Base-by-base conservation (phyloP, 2,329 filamentous ascomycete genomes). In the Calonectria hawksworthii region DNA sequence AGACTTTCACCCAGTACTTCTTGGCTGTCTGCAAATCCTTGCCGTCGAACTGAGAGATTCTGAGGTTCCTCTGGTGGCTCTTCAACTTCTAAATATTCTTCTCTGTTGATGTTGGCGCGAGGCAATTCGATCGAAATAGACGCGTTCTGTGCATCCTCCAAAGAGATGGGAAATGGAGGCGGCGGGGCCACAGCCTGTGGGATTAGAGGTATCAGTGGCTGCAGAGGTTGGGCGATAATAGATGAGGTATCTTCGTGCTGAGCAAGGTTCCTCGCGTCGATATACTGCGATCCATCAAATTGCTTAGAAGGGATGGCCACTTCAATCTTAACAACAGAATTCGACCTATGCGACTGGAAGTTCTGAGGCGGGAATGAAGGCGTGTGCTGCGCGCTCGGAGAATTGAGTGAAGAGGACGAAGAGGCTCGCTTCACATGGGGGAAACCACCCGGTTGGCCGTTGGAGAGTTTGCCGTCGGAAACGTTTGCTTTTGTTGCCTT, bases 1-100 rank as follows among this genome's bases (percentile, higher is more conserved):
- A 95, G 87, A 52, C 91, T 92, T 56, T 93, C 85, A 21, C 91
- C 88, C 26, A 93, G 86, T 3, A 91, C 84, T 65, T 90, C 91
- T 70, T 91, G 90, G 16, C 90, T 88, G 10, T 88, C 89, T 65
- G 90, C 87, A 26, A 86, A 83, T 28, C 87, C 86, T 30, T 88
- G 86, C 79, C 91, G 93, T 77, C 90, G 88, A 36, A 81, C 81
- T 6, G 90, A 91, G 28, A 91, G 78, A 72, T 88, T 85, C 18
- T 83, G 78, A 1, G 89, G 88, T 23, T 88, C 86, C 73, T 90
- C 87, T 1, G 87, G 84, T 2, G 85, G 83, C 74, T 90, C 87
- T 2, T 86, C 81, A 4, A 90, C 85, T 16, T 89, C 86, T 3
- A 87, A 75, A 75, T 90, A 92, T 63, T 92, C 89, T n/a, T 88